Base-by-base conservation (phyloP, 257 asterid genomes). In the Parsonsia alboflavescens region DNA sequence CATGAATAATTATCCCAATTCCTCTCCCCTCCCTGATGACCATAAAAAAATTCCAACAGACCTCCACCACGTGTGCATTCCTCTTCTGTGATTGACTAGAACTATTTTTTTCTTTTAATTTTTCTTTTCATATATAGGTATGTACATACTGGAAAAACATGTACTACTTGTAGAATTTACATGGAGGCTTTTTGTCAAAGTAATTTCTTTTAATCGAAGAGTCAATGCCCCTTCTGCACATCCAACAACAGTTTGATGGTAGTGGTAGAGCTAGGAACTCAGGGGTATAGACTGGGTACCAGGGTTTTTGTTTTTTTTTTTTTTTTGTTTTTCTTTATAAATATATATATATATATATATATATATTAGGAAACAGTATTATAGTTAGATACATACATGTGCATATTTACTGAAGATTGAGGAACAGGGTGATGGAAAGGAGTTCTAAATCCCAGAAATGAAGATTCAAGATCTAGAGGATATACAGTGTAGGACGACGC, bases 401-500 rank as follows among this genome's bases (percentile, higher is more conserved):
- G 24, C 28, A 54, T 54, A 54, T 54, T 54, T 63, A 63, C 26
- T 46, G 59, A 48, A 45, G 42, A 26, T 46, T 50, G 57, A 44
- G 59, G 54, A 10, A 46, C 5, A 12, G 33, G n/a, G 56, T 2
- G 56, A 45, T 12, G 6, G 44, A 70, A 45, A 70, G 9, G 4
- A 36, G 28, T 64, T 33, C 48, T 64, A 7, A 64, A 36, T 39
- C 49, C 70, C 77, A 65, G 70, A 24, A 66, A 21, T 61, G 81
- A 80, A 82, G 81, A 80, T 83, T 87, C 85, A 77, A 87, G 87
- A 86, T 84, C 84, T 80, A 64, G 81, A 56, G 76, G 17, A 44
- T 50, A 33, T 72, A 22, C 76, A 57, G 80, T 77, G 65, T 77
- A 76, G 79, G 61, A 77, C 58, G 33, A 57, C 48, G 68, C n/a